phyloP scores from a whole-genome alignment of 2,329 filamentous ascomycete genomes.

The Sarocladiaceae sp. region DNA sequence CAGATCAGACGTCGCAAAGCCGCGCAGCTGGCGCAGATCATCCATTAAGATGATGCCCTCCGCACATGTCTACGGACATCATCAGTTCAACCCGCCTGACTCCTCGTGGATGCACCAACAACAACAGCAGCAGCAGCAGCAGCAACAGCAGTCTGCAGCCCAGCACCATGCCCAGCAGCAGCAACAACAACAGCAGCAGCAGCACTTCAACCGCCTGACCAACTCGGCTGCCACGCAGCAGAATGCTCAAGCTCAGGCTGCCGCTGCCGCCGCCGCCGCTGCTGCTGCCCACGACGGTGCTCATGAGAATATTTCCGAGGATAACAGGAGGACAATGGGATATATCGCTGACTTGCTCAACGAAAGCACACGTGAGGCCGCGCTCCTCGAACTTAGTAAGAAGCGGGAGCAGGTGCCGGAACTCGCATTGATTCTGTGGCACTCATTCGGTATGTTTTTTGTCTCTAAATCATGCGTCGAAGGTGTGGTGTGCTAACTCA shows the following conservation, averaged over 20 bases:
- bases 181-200: slow-evolving; percentile 50
- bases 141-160: slow-evolving; percentile 38
- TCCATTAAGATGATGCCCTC: slow-evolving; percentile 54
- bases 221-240: slow-evolving; percentile 9
- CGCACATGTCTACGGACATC: slow-evolving; percentile 63
- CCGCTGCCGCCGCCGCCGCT: slow-evolving; percentile 51
- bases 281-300: slow-evolving; percentile 34
- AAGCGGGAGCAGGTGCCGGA: slow-evolving; percentile 98
- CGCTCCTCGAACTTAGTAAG: slow-evolving; percentile 93
- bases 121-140: slow-evolving; percentile 52
- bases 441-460: slow-evolving; percentile 82
- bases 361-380: slow-evolving; percentile 81
- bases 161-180: slow-evolving; percentile 55
- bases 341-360: slow-evolving; percentile 92
- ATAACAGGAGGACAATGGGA: slow-evolving; percentile 86
- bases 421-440: slow-evolving; percentile 93
- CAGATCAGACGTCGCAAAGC: too few relatives aligned
- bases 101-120: slow-evolving; percentile 67
- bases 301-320: slow-evolving; percentile 73
- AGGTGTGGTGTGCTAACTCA: slow-evolving; percentile 18
- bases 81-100: slow-evolving; percentile 59
- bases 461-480: slow-evolving; percentile 6
- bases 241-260: slow-evolving; percentile 46
- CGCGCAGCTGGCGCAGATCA: slow-evolving; percentile 1
- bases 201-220: slow-evolving; percentile 67